Percentiles rank a stretch among this genome's conserved stretches.
Conservation (phyloP, 1,284 basidiomycete species). For the Malassezia yamatoensis region DNA sequence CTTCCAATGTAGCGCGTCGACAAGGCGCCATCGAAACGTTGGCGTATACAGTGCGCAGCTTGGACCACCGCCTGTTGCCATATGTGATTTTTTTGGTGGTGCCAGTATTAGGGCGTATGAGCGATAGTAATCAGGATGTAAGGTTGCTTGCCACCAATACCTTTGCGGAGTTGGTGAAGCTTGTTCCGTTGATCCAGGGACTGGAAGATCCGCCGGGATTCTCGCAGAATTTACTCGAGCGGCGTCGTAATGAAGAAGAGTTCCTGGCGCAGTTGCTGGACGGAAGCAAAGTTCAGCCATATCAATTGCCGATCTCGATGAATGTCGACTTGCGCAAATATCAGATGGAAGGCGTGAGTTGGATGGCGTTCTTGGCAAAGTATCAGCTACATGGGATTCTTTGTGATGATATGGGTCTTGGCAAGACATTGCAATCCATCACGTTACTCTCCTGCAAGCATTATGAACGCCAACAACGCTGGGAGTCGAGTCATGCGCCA, state of each 20-base stretch:
- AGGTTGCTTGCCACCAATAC: slow-evolving; percentile 88
- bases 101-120: slow-evolving; percentile 93
- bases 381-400: slow-evolving; percentile 88
- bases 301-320: slow-evolving; percentile 74
- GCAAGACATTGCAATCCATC: slow-evolving; percentile 95
- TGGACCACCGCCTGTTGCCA: slow-evolving; percentile 88
- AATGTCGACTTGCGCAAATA: slow-evolving; percentile 92
- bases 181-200: slow-evolving; percentile 95
- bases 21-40: slow-evolving; percentile 77
- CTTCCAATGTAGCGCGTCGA: slow-evolving; percentile 64
- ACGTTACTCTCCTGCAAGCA: slow-evolving; percentile 93
- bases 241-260: slow-evolving; percentile 66
- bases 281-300: slow-evolving; percentile 71
- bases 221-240: slow-evolving; percentile 72
- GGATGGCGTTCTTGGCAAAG: slow-evolving; percentile 85
- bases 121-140: slow-evolving; percentile 80
- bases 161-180: slow-evolving; percentile 95
- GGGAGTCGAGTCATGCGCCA: slow-evolving; percentile 61
- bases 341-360: slow-evolving; percentile 96
- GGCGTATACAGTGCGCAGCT: slow-evolving; percentile 77
- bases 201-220: slow-evolving; percentile 89
- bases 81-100: slow-evolving; percentile 97
- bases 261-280: slow-evolving; percentile 86
- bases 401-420: slow-evolving; percentile 99
- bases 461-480: slow-evolving; percentile 66